These are phyloP conservation scores for Quercus robur DNA, from an alignment of 306 rosid species.

Conservation along the genomic window DNA sequence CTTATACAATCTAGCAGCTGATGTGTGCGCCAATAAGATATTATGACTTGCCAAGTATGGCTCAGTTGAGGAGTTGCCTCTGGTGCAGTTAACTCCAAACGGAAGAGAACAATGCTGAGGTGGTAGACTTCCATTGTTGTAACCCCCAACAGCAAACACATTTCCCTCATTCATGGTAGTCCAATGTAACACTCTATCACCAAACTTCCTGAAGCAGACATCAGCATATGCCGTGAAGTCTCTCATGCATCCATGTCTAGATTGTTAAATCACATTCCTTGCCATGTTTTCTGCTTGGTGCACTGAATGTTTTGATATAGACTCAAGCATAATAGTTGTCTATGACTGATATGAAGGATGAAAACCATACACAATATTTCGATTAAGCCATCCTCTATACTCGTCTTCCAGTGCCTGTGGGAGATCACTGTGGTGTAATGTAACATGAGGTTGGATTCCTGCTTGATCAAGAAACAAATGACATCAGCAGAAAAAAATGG, in stretches of 20 bases:
- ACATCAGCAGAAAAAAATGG: not conserved
- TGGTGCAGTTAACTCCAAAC: conserved; percentile 18
- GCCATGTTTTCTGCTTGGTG: not conserved
- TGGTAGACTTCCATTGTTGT: conserved; percentile 11
- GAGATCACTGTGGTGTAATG: conserved; percentile 50
- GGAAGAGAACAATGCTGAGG: conserved; percentile 40
- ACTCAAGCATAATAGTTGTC: not conserved
- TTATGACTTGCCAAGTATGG: conserved; percentile 47
- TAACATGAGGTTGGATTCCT: conserved; percentile 85
- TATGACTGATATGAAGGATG: not conserved
- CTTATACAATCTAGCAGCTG: conserved; percentile 32
- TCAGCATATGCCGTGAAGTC: conserved; percentile 43
- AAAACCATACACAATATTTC: conserved; percentile 44
- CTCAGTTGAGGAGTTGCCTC: conserved; percentile 49
- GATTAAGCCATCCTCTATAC: conserved; percentile 76
- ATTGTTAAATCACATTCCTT: not conserved
- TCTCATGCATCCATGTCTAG: conserved; percentile 21
- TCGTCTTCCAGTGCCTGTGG: conserved; percentile 77
- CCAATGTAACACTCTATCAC: conserved; percentile 54
- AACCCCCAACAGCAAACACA: conserved; percentile 8
- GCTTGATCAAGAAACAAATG: not conserved
- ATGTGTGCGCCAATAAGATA: conserved; percentile 41
- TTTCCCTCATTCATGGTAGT: conserved; percentile 45
- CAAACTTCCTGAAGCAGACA: conserved; percentile 50
- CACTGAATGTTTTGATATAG: not conserved